These are phyloP conservation scores for Cucurbita ficifolia DNA, from an alignment of 306 rosid species.

Conservation along the genomic window DNA sequence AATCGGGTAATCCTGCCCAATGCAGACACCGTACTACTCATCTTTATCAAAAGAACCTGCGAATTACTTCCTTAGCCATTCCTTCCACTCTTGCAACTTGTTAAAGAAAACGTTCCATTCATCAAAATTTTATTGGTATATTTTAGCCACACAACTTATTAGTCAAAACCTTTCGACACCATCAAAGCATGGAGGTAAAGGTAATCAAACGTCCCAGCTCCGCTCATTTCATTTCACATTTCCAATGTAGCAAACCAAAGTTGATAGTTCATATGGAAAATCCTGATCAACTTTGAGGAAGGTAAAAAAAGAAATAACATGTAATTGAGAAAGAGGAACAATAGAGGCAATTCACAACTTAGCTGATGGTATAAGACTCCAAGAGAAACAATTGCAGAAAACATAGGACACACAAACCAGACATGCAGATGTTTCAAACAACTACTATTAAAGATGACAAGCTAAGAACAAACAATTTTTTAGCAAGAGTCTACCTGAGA, in stretches of 20 bases:
- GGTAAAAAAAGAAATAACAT: not conserved
- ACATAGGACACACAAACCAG: not conserved
- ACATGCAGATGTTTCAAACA: not conserved
- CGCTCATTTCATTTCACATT: not conserved
- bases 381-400: not conserved
- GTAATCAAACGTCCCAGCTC: not conserved
- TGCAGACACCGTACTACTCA: not conserved
- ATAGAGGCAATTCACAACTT: not conserved
- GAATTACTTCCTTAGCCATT: not conserved
- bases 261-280: not conserved
- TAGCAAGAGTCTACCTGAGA: slow-evolving; percentile 48
- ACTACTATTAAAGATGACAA: not conserved
- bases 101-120: not conserved
- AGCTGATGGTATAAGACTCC: not conserved
- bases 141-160: not conserved
- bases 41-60: not conserved
- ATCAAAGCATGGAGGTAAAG: not conserved
- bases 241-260: not conserved
- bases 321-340: not conserved
- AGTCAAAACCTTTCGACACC: not conserved
- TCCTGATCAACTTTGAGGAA: not conserved
- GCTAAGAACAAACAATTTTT: not conserved
- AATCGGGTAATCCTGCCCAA: not conserved
- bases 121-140: not conserved
- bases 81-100: not conserved